Conservation (phyloP, 148 eudicot genomes). For the Vaccinium macrocarpon region DNA sequence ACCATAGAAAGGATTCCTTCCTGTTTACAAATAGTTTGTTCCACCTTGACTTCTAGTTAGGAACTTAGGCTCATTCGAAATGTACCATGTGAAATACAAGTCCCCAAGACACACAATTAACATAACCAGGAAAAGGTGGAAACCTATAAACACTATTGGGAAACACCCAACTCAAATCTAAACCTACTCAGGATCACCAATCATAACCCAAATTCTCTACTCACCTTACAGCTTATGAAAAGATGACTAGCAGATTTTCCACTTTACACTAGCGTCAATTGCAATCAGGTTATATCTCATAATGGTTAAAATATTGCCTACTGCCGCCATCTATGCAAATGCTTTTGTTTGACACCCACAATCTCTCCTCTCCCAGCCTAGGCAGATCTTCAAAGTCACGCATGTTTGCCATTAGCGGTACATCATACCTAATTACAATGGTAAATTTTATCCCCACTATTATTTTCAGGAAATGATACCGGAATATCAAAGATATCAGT, state of each 20-base stretch:
- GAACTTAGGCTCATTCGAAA: not conserved
- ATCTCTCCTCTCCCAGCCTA: not conserved
- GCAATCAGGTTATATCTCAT: not conserved
- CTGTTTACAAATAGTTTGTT: not conserved
- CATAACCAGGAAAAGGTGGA: not conserved
- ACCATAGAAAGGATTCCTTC: not conserved
- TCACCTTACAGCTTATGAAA: not conserved
- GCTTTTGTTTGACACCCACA: too few relatives aligned
- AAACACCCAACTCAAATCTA: not conserved
- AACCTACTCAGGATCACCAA: not conserved
- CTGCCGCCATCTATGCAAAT: not conserved
- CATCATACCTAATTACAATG: not conserved
- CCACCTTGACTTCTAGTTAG: not conserved
- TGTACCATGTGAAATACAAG: not conserved
- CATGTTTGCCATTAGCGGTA: not conserved
- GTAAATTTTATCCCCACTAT: not conserved
- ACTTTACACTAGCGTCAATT: not conserved
- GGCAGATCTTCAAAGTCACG: not conserved
- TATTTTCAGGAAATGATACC: not conserved
- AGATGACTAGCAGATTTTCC: not conserved
- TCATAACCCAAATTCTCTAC: not conserved
- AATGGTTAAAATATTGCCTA: not conserved
- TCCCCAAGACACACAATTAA: not conserved
- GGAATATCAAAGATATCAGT: not conserved
- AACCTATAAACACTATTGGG: not conserved